Percentiles rank a stretch among this genome's conserved stretches.
Conservation (phyloP, 1,284 basidiomycete species). For the Apiotrichum domesticum region DNA sequence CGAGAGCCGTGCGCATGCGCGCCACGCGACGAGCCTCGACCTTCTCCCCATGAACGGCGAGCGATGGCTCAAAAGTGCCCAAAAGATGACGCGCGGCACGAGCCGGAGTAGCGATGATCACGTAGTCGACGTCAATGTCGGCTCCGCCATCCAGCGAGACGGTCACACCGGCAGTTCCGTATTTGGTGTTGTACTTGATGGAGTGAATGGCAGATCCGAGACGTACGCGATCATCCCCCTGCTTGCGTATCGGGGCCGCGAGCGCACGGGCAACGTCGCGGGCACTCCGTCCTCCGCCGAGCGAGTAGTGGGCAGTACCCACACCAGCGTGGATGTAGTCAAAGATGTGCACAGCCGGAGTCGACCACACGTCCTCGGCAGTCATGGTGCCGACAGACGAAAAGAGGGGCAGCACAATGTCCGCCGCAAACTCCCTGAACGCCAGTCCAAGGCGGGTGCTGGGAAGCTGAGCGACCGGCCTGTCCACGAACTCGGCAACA, state of each 20-base stretch:
- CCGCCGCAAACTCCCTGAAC: conserved; percentile 55
- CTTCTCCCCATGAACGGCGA: conserved; percentile 15
- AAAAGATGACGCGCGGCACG: conserved; percentile 52
- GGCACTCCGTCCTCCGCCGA: conserved; percentile 20
- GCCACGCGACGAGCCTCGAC: conserved; percentile 18
- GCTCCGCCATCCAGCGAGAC: conserved; percentile 13
- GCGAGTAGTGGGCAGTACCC: conserved; percentile 38
- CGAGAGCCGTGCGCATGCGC: conserved; percentile 30
- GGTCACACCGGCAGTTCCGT: conserved; percentile 7
- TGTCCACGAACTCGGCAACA: conserved; percentile 14
- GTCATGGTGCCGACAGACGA: conserved; percentile 63
- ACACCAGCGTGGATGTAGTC: conserved; percentile 40
- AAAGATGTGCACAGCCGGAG: conserved; percentile 26
- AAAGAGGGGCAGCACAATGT: conserved; percentile 59
- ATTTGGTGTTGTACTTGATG: conserved; percentile 12
- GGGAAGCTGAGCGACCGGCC: conserved; percentile 1
- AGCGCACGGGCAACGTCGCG: conserved; percentile 29
- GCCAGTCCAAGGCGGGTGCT: conserved; percentile 25
- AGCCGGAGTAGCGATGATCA: conserved; percentile 67
- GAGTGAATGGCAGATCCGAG: conserved; percentile 21
- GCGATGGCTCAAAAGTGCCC: conserved; percentile 19
- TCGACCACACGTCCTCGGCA: conserved; percentile 24
- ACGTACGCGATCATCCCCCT: conserved; percentile 22
- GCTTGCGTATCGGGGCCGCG: conserved; percentile 14
- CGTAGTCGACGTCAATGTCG: conserved; percentile 52